Conservation (phyloP, 2,329 filamentous ascomycete genomes). For the Colletotrichum nymphaeae region DNA sequence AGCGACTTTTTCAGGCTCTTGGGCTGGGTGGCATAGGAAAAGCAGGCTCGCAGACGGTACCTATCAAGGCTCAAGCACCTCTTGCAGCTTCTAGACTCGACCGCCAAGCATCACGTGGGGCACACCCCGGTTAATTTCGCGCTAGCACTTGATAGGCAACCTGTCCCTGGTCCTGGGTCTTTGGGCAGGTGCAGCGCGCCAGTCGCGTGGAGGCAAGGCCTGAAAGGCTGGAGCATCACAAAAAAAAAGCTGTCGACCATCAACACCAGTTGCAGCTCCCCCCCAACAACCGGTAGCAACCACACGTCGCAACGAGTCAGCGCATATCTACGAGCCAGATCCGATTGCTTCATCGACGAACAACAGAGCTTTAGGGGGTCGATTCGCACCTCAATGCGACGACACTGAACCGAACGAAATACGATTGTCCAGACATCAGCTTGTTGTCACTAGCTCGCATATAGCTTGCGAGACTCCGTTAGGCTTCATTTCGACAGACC, state of each 20-base stretch:
- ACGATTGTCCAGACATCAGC: background rate
- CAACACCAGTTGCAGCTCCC: conserved; percentile 22
- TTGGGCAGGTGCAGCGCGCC: conserved; percentile 29
- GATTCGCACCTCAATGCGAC: conserved; percentile 31
- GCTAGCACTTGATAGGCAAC: conserved; percentile 26
- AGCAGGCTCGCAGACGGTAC: conserved; percentile 12
- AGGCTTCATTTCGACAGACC: conserved; percentile 14
- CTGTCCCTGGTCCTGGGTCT: conserved; percentile 5
- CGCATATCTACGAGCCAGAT: background rate
- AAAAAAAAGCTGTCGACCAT: conserved; percentile 31
- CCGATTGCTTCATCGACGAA: background rate
- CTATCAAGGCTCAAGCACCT: conserved; percentile 1
- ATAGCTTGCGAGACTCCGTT: conserved; percentile 8
- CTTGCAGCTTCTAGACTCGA: conserved; percentile 18
- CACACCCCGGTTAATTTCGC: conserved; percentile 16
- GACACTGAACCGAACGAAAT: conserved; percentile 3
- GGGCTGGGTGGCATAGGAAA: conserved; percentile 10
- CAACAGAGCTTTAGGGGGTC: background rate
- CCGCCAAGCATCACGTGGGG: conserved; percentile 34
- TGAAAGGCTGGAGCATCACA: conserved; percentile 35
- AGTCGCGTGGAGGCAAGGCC: conserved; percentile 33
- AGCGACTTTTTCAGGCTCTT: conserved; percentile 9
- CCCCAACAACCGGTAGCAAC: conserved; percentile 2
- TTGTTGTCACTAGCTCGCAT: background rate
- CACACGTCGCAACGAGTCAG: background rate